Evolutionary conservation across 2,329 filamentous ascomycete genomes (phyloP), one percentile per base, ranked within the genome.

Genomic region (Trichoderma semiorbis): DNA sequence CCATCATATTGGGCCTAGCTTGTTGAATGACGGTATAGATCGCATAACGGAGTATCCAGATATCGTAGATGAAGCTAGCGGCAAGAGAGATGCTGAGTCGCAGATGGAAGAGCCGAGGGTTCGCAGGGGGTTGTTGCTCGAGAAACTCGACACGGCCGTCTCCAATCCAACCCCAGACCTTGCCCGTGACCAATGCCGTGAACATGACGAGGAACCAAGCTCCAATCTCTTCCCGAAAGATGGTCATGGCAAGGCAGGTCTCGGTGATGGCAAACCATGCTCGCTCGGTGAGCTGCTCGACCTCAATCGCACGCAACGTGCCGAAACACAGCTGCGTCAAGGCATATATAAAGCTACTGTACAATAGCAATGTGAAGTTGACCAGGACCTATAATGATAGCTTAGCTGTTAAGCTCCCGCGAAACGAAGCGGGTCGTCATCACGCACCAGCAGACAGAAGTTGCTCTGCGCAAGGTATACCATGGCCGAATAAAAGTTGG

Each of bases 221-320:
- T 58, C 96, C 95, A 21, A 99, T 90, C 80, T 98, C 95, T 74
- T 98, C 96, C 58, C 96, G 88, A 82, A 99, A 98, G 75, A 97
- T 97, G 34, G 96, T 98, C 95, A 99, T 98, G 34, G 96, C 96
- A 74, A 99, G 86, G 78, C 95, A 93, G 74, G 96, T 99, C 84
- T 99, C 96, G 61, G 95, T 97, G 53, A 98, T 93, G 50, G 96
- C 95, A 79, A 98, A 98, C 97, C 97, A 99, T 64, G 93, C 95
- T 82, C 95, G 95, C 82, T 99, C 96, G 79, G 97, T 98, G 16
- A 99, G 89, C 80, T 98, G 95, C 82, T 99, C 97, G 77, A 96
- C 93, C 84, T 99, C 96, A 84, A 97, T 93, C 30, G 94, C 92
- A 75, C 97, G 94, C 26, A 99, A 89, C 21, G 90, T 91, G 73